Evolutionary conservation across 2,329 filamentous ascomycete species (phyloP).

Genomic region (Clathrospora elynae): DNA sequence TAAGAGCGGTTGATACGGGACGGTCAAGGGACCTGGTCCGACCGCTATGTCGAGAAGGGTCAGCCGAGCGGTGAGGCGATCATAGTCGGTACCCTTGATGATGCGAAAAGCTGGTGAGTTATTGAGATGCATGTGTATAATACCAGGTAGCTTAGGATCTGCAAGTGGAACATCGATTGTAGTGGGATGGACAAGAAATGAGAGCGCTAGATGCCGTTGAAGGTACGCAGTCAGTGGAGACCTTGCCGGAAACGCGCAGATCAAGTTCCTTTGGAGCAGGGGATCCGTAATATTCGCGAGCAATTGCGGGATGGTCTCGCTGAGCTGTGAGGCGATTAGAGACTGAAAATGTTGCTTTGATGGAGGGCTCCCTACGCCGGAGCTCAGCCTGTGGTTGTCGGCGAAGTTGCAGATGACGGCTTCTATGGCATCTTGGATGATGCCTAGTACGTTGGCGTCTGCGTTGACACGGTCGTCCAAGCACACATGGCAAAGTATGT

Average conservation of each 20-base stretch:
- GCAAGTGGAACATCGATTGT: slow-evolving; percentile 32
- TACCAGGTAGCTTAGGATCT: slow-evolving; percentile 22
- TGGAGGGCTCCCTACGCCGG: slow-evolving; percentile 27
- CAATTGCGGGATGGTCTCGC: slow-evolving; percentile 31
- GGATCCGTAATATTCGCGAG: slow-evolving; percentile 52
- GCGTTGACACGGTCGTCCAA: slow-evolving; percentile 41
- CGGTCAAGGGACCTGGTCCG: slow-evolving; percentile 61
- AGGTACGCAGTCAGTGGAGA: slow-evolving; percentile 62
- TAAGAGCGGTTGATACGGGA: slow-evolving; percentile 38
- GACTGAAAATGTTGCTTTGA: slow-evolving; percentile 17
- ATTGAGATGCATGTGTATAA: slow-evolving; percentile 38
- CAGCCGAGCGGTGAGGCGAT: slow-evolving; percentile 67
- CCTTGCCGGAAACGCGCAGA: slow-evolving; percentile 64
- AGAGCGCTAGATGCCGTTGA: slow-evolving; percentile 68
- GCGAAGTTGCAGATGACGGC: slow-evolving; percentile 37
- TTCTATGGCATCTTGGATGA: slow-evolving; percentile 42
- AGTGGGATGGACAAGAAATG: slow-evolving; percentile 60
- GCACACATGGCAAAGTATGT: slow-evolving; percentile 36
- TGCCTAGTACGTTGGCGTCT: slow-evolving; percentile 21
- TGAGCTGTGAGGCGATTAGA: slow-evolving; percentile 35
- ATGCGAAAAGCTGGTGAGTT: slow-evolving; percentile 58
- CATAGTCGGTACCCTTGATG: slow-evolving; percentile 67
- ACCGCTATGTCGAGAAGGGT: slow-evolving; percentile 75
- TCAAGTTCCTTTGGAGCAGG: slow-evolving; percentile 61
- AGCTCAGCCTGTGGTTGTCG: slow-evolving; percentile 26